Evolutionary conservation across 177 flowering plant species (phyloP), one percentile per base, ranked within the genome.

Genomic region (Vitis hybrid): DNA sequence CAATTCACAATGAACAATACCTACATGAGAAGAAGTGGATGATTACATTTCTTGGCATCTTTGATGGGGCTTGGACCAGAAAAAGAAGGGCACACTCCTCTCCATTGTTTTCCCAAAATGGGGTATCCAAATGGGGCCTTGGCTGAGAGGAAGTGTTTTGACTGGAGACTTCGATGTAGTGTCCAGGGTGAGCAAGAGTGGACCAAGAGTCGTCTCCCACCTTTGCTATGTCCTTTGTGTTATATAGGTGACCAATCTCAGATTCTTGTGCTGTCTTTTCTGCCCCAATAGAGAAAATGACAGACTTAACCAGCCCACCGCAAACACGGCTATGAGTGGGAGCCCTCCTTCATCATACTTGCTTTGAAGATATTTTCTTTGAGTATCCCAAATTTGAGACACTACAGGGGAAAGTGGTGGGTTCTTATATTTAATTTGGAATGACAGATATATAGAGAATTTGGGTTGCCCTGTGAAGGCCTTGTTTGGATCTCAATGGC

Each of bases 201-300:
- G 69, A 58, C 64, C 58, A 67, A 31, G 15, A 51, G 26, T 76
- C 8, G 78, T 79, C 70, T 70, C 74, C 80, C 80, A 80, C 78
- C 56, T 51, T 56, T 26, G 9, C 20, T 64, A 12, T 60, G 68
- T 39, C 45, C 5, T 26, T 26, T 26, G 29, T 26, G 29, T 26
- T 39, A 39, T 39, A 39, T 39, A 73, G 62, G 15, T 13, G 52
- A 55, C 20, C 60, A 9, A 62, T 12, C 55, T 15, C 15, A 55
- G 66, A 73, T 62, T 67, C 57, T 68, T 56, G 55, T 74, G 76
- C 59, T 57, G 76, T 74, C 76, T 69, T 63, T 69, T 74, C 72
- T 57, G 60, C 64, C 72, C 14, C 51, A 39, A 13, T 20, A 52
- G 26, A 49, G 72, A 60, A 59, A 26, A 10, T 18, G 50, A 68